Evolutionary conservation across 2,329 filamentous ascomycete genomes (phyloP).

Genomic region (Cytospora chrysosperma): DNA sequence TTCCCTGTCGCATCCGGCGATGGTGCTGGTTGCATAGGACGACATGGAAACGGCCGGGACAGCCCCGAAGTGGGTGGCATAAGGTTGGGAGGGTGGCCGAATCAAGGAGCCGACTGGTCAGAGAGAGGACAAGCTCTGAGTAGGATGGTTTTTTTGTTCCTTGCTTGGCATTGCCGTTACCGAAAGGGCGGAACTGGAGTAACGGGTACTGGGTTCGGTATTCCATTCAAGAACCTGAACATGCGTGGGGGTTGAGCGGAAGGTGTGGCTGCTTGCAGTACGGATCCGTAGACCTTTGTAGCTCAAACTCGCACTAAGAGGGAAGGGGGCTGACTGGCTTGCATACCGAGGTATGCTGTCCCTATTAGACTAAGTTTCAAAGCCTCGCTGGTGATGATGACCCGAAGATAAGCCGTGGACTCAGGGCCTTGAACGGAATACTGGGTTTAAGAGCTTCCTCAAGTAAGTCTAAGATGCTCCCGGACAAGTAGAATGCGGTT

Average conservation of each 20-base stretch:
- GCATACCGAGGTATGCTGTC: too few relatives aligned
- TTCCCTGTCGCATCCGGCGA: background rate
- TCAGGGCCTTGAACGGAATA: too few relatives aligned
- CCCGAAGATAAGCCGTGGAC: background rate
- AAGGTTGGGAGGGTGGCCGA: background rate
- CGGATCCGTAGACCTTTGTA: background rate
- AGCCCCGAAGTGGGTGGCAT: background rate
- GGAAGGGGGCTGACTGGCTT: background rate
- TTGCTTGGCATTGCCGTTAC: background rate
- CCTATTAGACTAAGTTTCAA: background rate
- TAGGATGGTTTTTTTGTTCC: background rate
- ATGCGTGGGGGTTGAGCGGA: background rate
- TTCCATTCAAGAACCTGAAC: background rate
- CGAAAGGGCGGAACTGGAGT: background rate
- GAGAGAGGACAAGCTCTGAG: background rate
- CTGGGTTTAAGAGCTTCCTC: background rate
- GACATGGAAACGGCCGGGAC: background rate
- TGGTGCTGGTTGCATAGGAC: background rate
- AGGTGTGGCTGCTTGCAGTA: conserved; percentile 9
- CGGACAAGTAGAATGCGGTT: background rate
- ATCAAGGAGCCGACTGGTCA: background rate
- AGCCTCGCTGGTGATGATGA: background rate
- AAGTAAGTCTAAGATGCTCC: background rate
- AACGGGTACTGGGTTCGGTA: background rate
- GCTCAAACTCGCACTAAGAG: background rate